Percentiles rank a stretch among this genome's conserved stretches.
Evolutionary conservation across 2,329 filamentous ascomycete genomes (phyloP).

Genomic region (Paraphoma sp.): DNA sequence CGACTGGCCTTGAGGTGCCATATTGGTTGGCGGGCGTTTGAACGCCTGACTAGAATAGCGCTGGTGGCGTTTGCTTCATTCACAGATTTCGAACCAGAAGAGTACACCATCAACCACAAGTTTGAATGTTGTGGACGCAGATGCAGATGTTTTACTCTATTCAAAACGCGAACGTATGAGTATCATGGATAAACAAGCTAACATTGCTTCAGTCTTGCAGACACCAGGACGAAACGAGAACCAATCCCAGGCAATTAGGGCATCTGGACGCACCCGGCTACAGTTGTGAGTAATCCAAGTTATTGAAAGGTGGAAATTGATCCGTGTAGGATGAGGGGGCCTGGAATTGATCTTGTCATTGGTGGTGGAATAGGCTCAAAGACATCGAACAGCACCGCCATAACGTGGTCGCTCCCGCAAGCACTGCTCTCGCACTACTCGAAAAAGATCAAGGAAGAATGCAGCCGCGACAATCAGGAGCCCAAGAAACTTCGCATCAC

Average conservation of each 20-base stretch:
- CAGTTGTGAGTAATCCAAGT: not conserved
- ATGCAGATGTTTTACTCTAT: too few species aligned
- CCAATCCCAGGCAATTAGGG: too few species aligned
- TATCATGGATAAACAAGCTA: not conserved
- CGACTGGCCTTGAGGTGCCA: too few species aligned
- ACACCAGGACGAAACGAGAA: not conserved
- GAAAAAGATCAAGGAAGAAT: slow-evolving; percentile 6
- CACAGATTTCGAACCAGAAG: too few species aligned
- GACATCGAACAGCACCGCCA: not conserved
- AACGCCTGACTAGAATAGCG: too few species aligned
- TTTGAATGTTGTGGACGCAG: too few species aligned
- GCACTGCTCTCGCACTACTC: slow-evolving; percentile 12
- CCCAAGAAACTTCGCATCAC: slow-evolving; percentile 4
- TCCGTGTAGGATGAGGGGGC: not conserved
- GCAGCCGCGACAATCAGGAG: slow-evolving; percentile 6
- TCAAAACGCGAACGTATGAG: too few species aligned
- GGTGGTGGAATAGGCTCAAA: not conserved
- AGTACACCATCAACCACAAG: too few species aligned
- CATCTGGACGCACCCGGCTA: not conserved
- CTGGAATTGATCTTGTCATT: slow-evolving; percentile 9
- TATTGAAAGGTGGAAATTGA: not conserved
- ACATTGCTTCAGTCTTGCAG: not conserved
- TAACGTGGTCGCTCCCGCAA: slow-evolving; percentile 11
- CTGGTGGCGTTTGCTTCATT: too few species aligned
- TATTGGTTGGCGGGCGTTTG: too few species aligned